These are phyloP conservation scores for Beta macrorhiza DNA, from an alignment of 179 eudicot genomes.

Conservation along the genomic window DNA sequence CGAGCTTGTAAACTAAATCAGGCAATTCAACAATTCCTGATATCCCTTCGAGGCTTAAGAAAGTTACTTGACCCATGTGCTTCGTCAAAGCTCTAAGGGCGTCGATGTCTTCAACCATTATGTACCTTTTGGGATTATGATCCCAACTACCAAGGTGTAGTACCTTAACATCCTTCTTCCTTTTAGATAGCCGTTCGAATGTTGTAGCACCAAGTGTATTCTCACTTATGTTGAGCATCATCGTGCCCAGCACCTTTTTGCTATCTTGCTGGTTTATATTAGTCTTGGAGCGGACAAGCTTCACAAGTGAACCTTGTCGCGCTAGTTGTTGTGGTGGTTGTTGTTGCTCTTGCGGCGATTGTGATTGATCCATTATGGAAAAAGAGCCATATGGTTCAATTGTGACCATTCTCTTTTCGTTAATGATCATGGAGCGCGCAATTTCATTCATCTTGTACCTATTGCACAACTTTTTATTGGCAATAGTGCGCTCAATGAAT, in stretches of 20 bases:
- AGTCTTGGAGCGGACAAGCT: not conserved
- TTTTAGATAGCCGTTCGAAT: not conserved
- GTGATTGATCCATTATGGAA: not conserved
- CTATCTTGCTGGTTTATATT: no score
- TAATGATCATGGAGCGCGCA: not conserved
- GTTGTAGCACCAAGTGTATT: not conserved
- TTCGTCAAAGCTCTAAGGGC: not conserved
- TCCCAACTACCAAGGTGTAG: not conserved
- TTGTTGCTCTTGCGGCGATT: not conserved
- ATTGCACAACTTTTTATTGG: not conserved
- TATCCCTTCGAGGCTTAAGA: conserved; percentile 19
- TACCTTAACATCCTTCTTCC: conserved; percentile 3
- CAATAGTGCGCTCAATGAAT: conserved; percentile 4
- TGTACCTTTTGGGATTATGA: not conserved
- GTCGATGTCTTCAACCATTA: not conserved
- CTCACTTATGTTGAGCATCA: conserved; percentile 1
- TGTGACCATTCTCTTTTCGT: not conserved
- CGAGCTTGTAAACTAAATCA: conserved; percentile 1
- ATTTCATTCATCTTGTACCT: conserved; percentile 8
- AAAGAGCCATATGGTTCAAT: not conserved
- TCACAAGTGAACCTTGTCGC: not conserved
- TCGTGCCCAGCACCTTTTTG: not conserved
- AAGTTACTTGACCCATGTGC: not conserved
- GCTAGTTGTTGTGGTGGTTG: not conserved
- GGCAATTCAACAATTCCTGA: conserved; percentile 20